These are phyloP conservation scores for Thelonectria rubi DNA, from an alignment of 2,329 filamentous ascomycete genomes.

Conservation along the genomic window DNA sequence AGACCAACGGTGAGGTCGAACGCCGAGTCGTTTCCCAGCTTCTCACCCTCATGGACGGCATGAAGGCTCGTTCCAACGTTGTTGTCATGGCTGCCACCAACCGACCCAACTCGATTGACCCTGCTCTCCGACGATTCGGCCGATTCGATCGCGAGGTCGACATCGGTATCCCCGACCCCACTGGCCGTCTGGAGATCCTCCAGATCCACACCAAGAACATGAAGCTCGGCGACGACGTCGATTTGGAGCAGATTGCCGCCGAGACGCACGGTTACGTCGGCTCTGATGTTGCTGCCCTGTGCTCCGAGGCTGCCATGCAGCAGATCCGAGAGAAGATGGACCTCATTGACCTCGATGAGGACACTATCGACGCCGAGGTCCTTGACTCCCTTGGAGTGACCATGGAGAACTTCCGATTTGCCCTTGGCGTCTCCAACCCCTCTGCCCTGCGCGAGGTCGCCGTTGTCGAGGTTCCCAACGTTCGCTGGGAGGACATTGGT, in stretches of 20 bases:
- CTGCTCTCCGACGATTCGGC: constrained; percentile 95
- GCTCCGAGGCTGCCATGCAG: constrained; percentile 99
- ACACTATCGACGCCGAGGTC: constrained; percentile 98
- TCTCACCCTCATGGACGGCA: constrained; percentile 97
- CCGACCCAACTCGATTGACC: constrained; percentile 98
- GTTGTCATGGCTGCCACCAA: constrained; percentile 99
- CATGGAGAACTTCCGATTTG: constrained; percentile 99
- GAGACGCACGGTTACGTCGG: constrained; percentile 99
- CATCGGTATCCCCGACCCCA: constrained; percentile 97
- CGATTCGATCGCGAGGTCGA: constrained; percentile 99
- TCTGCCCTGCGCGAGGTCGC: constrained; percentile 98
- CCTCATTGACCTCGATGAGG: constrained; percentile 97
- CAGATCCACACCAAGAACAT: constrained; percentile 99
- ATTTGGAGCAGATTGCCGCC: constrained; percentile 93
- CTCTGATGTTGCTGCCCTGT: constrained; percentile 97
- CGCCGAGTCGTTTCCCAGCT: constrained; percentile 98
- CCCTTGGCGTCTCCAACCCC: constrained; percentile 96
- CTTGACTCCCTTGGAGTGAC: constrained; percentile 97
- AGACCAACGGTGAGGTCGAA: constrained; percentile 99
- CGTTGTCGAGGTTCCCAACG: constrained; percentile 98
- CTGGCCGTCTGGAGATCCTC: constrained; percentile 97
- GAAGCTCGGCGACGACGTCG: constrained; percentile 97
- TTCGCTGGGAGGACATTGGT: constrained; percentile 99
- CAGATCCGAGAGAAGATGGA: constrained; percentile 99
- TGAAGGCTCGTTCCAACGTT: constrained; percentile 99